Conservation (phyloP, 305 asterid species). For the Solanum hybrid region DNA sequence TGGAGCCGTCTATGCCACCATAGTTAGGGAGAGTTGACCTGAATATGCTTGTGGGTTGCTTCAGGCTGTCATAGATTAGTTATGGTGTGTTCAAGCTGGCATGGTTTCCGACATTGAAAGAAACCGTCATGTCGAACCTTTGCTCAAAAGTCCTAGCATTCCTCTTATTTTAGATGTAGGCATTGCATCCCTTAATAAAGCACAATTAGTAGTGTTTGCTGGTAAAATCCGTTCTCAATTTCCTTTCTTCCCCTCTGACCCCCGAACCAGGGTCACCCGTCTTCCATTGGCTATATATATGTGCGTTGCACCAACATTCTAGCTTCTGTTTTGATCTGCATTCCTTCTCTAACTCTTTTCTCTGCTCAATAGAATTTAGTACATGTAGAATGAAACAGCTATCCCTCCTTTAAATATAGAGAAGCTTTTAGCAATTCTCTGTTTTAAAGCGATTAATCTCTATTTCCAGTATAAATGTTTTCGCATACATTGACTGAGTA, state of each 20-base stretch:
- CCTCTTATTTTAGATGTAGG: background rate
- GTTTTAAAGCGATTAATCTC: background rate
- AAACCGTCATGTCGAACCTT: background rate
- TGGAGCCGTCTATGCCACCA: background rate
- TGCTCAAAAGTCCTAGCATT: background rate
- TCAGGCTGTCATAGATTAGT: background rate
- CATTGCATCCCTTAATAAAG: background rate
- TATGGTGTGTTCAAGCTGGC: background rate
- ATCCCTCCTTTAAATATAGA: background rate
- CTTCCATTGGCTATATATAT: background rate
- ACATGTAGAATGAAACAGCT: background rate
- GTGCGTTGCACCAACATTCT: background rate
- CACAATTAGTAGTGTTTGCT: background rate
- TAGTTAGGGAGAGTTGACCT: background rate
- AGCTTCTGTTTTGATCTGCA: background rate
- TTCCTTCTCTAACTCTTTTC: background rate
- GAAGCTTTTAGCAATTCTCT: background rate
- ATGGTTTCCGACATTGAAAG: background rate
- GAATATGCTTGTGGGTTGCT: background rate
- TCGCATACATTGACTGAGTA: background rate
- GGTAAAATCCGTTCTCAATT: background rate
- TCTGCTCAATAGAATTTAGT: background rate
- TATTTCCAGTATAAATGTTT: background rate
- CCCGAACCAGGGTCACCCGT: background rate
- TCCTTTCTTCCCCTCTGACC: background rate